Percentiles rank a stretch among this genome's conserved stretches.
Conservation (phyloP, 2,329 filamentous ascomycete genomes). For the Ophiostoma ulmi region DNA sequence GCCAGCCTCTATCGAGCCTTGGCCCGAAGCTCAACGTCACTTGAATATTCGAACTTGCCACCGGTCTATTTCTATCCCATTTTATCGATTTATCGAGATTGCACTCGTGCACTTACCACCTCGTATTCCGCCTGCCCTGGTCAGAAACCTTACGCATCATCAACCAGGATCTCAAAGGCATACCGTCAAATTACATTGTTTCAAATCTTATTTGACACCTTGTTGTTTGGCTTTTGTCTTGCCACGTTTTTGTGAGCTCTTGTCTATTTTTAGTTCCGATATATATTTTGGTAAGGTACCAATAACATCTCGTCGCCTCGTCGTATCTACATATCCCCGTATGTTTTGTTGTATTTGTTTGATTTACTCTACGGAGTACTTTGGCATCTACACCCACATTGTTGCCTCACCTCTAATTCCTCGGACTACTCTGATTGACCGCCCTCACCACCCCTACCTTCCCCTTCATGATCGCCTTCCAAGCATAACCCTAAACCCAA, state of each 20-base stretch:
- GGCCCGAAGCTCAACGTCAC: neutral
- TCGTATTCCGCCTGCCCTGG: neutral
- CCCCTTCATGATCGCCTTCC: neutral
- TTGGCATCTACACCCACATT: neutral
- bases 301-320: neutral
- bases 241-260: neutral
- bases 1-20: neutral
- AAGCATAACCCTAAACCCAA: neutral
- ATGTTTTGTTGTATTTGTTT: neutral
- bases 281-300: neutral
- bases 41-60: neutral
- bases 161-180: conserved; percentile 26
- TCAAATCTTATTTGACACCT: neutral
- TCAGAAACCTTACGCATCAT: conserved; percentile 29
- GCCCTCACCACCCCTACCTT: neutral
- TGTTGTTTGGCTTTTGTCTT: neutral
- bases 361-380: neutral
- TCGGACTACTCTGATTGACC: neutral
- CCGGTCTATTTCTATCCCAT: neutral
- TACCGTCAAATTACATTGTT: conserved; percentile 8
- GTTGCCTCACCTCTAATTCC: no score
- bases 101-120: neutral
- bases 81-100: no score
- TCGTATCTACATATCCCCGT: neutral
- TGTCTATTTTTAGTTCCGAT: neutral